phyloP scores from a whole-genome alignment of 371 early-diverging fungal species.

The Lichtheimia hyalospora region DNA sequence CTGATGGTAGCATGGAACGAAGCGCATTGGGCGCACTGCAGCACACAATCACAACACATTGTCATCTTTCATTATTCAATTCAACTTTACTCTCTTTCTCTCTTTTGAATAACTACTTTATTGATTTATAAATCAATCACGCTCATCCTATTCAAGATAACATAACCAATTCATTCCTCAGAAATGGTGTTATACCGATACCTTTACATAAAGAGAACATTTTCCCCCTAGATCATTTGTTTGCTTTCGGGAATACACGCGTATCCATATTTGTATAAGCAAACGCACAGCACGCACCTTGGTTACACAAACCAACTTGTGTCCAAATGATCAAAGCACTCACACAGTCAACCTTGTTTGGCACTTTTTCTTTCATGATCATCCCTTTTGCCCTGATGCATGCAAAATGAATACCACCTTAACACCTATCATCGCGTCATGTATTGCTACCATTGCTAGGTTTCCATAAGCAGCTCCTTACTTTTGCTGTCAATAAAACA shows the following conservation, averaged over 20 bases:
- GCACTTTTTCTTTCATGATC: too few species aligned
- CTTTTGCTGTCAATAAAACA: too few species aligned
- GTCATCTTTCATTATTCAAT: too few species aligned
- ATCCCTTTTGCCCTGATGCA: background rate
- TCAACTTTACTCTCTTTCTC: too few species aligned
- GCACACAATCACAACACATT: background rate
- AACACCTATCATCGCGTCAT: background rate
- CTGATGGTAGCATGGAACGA: background rate
- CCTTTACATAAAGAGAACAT: background rate
- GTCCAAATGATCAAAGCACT: background rate
- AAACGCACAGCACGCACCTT: constrained; percentile 1
- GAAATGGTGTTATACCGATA: too few species aligned
- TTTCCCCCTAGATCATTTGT: background rate
- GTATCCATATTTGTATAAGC: background rate
- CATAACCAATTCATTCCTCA: too few species aligned
- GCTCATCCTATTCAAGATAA: too few species aligned
- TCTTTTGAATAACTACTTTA: too few species aligned
- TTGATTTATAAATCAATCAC: too few species aligned
- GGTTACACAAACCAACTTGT: constrained; percentile 1
- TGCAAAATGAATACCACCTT: background rate
- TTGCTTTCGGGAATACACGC: background rate
- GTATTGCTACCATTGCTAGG: too few species aligned
- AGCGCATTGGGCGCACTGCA: constrained; percentile 1
- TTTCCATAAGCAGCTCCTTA: too few species aligned
- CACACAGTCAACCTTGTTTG: too few species aligned